phyloP scores from a whole-genome alignment of 345 rosid species.

The Arabidopsis suecica region DNA sequence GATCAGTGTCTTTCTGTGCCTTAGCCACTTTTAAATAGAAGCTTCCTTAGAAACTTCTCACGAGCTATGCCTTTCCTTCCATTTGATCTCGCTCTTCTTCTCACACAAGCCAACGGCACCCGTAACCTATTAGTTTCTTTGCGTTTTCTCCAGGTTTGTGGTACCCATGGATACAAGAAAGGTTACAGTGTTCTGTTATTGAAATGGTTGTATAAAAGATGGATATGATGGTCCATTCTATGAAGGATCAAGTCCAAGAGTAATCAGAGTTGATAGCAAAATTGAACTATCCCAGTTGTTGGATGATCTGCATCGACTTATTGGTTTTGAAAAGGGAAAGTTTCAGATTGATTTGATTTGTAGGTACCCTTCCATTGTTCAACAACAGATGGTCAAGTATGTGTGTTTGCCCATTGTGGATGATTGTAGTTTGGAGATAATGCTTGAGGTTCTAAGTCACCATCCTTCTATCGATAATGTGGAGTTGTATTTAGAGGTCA shows the following conservation, averaged over 20 bases:
- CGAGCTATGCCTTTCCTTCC: no score
- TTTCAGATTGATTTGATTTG: conserved; percentile 15
- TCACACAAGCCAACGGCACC: no score
- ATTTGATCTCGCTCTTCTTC: no score
- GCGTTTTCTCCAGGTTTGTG: neutral
- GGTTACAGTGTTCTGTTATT: conserved; percentile 21
- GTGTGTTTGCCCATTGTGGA: conserved; percentile 30
- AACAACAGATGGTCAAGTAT: conserved; percentile 22
- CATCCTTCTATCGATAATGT: conserved; percentile 17
- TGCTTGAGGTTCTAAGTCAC: conserved; percentile 29
- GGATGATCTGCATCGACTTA: conserved; percentile 22
- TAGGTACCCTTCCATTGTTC: conserved; percentile 32
- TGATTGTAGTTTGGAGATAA: conserved; percentile 23
- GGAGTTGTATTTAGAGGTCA: conserved; percentile 19
- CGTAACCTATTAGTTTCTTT: neutral
- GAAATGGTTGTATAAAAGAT: conserved; percentile 31
- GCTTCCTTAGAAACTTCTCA: no score
- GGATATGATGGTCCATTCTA: conserved; percentile 36
- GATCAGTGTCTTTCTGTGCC: no score
- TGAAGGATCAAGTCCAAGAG: conserved; percentile 31
- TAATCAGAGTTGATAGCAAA: conserved; percentile 22
- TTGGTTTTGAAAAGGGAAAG: conserved; percentile 25
- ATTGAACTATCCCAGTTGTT: neutral
- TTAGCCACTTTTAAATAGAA: no score
- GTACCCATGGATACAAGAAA: conserved; percentile 26